phyloP scores from a whole-genome alignment of 2,329 filamentous ascomycete species.

The Aureobasidium sp. region DNA sequence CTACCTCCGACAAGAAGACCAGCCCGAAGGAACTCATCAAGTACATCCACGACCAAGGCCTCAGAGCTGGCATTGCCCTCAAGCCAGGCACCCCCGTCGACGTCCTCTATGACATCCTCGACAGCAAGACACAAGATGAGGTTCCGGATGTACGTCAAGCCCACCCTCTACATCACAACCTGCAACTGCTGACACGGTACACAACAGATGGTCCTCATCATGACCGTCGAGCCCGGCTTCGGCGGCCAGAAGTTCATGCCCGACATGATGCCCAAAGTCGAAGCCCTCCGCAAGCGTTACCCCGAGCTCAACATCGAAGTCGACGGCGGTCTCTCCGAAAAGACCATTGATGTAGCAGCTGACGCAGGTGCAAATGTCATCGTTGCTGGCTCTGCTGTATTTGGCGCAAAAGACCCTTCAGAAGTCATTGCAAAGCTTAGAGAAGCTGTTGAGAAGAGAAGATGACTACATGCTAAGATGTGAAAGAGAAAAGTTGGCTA shows the following conservation, averaged over 20 bases:
- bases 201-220: constrained; percentile 86
- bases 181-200: background rate
- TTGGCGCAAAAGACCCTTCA: constrained; percentile 79
- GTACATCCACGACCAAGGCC: constrained; percentile 81
- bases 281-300: constrained; percentile 73
- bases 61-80: constrained; percentile 90
- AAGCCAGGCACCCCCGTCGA: constrained; percentile 89
- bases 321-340: constrained; percentile 80
- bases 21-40: constrained; percentile 77
- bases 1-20: constrained; percentile 62
- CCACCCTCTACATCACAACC: too few species aligned
- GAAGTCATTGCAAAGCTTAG: constrained; percentile 80
- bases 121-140: constrained; percentile 64
- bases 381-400: constrained; percentile 92
- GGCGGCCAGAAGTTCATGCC: constrained; percentile 99
- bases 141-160: constrained; percentile 67
- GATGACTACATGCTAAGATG: constrained; percentile 20
- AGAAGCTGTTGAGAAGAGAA: constrained; percentile 64
- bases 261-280: constrained; percentile 87
- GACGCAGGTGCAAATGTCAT: constrained; percentile 97
- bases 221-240: constrained; percentile 97
- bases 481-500: background rate
- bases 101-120: constrained; percentile 85
- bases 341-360: constrained; percentile 87
- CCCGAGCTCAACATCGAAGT: constrained; percentile 95